Evolutionary conservation across 257 asterid genomes (phyloP).

Genomic region (Craterostigma plantagineum): DNA sequence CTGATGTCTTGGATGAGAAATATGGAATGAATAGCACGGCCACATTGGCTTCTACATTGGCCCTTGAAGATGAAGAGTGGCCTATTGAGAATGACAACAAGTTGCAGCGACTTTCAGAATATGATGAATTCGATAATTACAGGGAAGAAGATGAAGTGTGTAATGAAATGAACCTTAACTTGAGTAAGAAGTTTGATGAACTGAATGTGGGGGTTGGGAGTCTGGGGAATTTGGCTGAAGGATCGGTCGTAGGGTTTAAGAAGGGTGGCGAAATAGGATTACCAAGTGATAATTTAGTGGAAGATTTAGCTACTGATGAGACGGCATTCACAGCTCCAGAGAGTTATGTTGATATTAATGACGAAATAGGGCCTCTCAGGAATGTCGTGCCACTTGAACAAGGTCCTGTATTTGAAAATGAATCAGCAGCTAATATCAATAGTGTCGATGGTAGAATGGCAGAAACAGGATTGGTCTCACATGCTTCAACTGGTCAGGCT

Average conservation of each 20-base stretch:
- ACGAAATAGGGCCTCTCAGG: conserved; percentile 24
- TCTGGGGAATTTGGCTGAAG: conserved; percentile 39
- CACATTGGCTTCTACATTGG: conserved; percentile 30
- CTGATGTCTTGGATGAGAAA: conserved; percentile 24
- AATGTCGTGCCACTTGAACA: conserved; percentile 35
- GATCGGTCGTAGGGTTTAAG: conserved; percentile 65
- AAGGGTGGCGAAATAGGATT: conserved; percentile 87
- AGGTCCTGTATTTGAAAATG: conserved; percentile 20
- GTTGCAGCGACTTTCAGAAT: conserved; percentile 75
- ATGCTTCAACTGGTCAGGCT: conserved; percentile 25
- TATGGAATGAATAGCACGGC: conserved; percentile 19
- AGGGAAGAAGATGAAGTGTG: conserved; percentile 80
- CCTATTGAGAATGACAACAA: conserved; percentile 38
- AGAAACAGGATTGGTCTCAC: conserved; percentile 19
- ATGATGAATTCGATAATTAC: conserved; percentile 83
- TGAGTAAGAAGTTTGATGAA: conserved; percentile 38
- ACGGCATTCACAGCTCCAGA: conserved; percentile 25
- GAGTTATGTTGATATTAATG: conserved; percentile 17
- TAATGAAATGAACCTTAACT: conserved; percentile 50
- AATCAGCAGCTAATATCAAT: conserved; percentile 17
- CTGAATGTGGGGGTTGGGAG: conserved; percentile 37
- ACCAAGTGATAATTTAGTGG: conserved; percentile 68
- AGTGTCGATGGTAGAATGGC: conserved; percentile 18
- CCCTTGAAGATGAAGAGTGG: conserved; percentile 83
- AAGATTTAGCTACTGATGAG: conserved; percentile 29